Conservation (phyloP, 495 filamentous ascomycete genomes). For the Trichocladium antarcticum region DNA sequence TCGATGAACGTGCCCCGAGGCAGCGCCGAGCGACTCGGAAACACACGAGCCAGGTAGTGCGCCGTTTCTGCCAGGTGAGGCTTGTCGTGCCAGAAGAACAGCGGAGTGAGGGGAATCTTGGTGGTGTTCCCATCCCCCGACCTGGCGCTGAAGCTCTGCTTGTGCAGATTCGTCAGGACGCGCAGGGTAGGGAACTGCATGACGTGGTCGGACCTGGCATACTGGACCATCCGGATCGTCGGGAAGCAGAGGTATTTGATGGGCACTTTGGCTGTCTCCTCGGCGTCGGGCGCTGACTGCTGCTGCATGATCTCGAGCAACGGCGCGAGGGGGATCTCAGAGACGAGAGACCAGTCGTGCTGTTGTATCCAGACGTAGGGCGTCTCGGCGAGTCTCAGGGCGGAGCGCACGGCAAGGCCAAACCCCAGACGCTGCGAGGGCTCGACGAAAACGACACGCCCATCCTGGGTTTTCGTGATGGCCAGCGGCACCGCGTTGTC, state of each 20-base stretch:
- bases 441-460: constrained; percentile 32
- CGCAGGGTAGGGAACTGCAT: constrained; percentile 27
- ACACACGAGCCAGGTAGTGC: constrained; percentile 35
- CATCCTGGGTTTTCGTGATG: constrained; percentile 25
- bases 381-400: constrained; percentile 30
- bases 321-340: constrained; percentile 28
- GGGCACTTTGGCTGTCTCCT: constrained; percentile 9
- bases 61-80: constrained; percentile 34
- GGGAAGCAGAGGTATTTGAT: constrained; percentile 35
- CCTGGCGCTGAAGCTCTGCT: constrained; percentile 24
- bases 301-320: constrained; percentile 33
- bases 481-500: constrained; percentile 29
- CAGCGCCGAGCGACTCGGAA: constrained; percentile 31
- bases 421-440: constrained; percentile 35
- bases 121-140: not conserved
- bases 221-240: constrained; percentile 34
- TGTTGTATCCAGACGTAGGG: constrained; percentile 42
- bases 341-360: constrained; percentile 37
- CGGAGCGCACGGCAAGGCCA: constrained; percentile 35
- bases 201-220: constrained; percentile 34
- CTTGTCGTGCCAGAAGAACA: constrained; percentile 44
- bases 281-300: not conserved
- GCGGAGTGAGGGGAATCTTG: constrained; percentile 34
- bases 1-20: constrained; percentile 38
- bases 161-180: constrained; percentile 28